Percentiles rank a stretch among this genome's conserved stretches.
These are phyloP conservation scores for Zasmidium cellare DNA, from an alignment of 2,329 filamentous ascomycete genomes.

Conservation along the genomic window DNA sequence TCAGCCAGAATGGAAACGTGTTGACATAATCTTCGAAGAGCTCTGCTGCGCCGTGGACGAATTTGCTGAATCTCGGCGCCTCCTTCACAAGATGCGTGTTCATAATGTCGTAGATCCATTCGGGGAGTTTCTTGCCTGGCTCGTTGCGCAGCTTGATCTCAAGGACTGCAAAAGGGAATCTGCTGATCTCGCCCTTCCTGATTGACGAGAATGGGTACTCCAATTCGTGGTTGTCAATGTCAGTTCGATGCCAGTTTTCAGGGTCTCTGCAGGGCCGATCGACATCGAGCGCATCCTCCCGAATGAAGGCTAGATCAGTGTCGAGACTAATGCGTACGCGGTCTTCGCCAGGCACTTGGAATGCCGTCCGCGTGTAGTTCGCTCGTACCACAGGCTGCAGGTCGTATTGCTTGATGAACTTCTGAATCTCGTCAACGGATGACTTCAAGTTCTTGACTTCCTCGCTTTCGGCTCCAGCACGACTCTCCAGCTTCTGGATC, in stretches of 20 bases:
- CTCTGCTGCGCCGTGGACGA: slow-evolving; percentile 86
- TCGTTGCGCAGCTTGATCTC: slow-evolving; percentile 76
- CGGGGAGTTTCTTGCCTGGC: slow-evolving; percentile 64
- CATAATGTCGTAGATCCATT: slow-evolving; percentile 92
- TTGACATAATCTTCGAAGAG: slow-evolving; percentile 95
- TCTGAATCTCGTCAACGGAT: slow-evolving; percentile 74
- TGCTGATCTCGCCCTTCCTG: slow-evolving; percentile 85
- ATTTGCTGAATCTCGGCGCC: slow-evolving; percentile 91
- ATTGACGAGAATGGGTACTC: slow-evolving; percentile 84
- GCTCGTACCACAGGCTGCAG: slow-evolving; percentile 84
- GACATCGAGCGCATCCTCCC: slow-evolving; percentile 70
- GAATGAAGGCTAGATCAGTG: slow-evolving; percentile 85
- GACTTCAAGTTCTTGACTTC: slow-evolving; percentile 69
- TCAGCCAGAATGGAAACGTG: slow-evolving; percentile 93
- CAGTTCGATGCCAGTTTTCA: slow-evolving; percentile 83
- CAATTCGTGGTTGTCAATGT: slow-evolving; percentile 82
- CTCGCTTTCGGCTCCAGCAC: slow-evolving; percentile 66
- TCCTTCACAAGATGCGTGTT: slow-evolving; percentile 88
- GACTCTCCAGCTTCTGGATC: slow-evolving; percentile 77
- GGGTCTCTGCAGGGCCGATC: slow-evolving; percentile 88
- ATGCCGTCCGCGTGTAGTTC: slow-evolving; percentile 91
- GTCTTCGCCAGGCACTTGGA: slow-evolving; percentile 92
- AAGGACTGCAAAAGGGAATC: slow-evolving; percentile 86
- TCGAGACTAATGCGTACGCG: slow-evolving; percentile 90
- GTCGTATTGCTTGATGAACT: slow-evolving; percentile 73